Conservation (phyloP, 805 yeast genomes). For the Saccharomycopsis babjevae region DNA sequence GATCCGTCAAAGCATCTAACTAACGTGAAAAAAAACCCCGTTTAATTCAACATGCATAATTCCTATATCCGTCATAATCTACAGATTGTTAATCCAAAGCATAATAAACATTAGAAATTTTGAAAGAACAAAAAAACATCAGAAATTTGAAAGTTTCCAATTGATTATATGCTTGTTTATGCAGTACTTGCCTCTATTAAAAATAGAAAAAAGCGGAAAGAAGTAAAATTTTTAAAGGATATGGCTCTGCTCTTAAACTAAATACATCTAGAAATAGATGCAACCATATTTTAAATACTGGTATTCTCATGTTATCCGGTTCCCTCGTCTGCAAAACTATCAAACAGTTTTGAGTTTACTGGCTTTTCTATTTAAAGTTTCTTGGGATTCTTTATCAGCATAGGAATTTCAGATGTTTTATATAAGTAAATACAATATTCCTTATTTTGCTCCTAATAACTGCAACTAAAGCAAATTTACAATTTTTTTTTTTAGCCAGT, state of each 20-base stretch:
- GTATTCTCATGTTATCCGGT: neutral
- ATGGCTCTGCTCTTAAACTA: no score
- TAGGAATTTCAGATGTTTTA: neutral
- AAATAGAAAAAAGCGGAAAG: neutral
- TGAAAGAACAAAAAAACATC: neutral
- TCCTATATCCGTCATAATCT: neutral
- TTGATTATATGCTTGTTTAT: no score
- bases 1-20: neutral
- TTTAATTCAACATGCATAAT: neutral
- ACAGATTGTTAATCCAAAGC: neutral
- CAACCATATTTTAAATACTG: neutral
- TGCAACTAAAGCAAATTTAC: neutral
- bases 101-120: neutral
- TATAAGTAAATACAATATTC: neutral
- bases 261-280: no score
- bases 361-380: no score
- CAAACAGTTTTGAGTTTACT: neutral
- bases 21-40: neutral
- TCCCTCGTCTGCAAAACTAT: neutral
- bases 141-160: neutral
- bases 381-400: no score
- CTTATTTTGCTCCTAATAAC: neutral
- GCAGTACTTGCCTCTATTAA: neutral
- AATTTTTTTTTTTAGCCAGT: neutral
- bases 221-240: no score